Evolutionary conservation across 2,329 filamentous ascomycete genomes (phyloP), one percentile per base, ranked within the genome.

Genomic region (Xylaria hypoxylon): DNA sequence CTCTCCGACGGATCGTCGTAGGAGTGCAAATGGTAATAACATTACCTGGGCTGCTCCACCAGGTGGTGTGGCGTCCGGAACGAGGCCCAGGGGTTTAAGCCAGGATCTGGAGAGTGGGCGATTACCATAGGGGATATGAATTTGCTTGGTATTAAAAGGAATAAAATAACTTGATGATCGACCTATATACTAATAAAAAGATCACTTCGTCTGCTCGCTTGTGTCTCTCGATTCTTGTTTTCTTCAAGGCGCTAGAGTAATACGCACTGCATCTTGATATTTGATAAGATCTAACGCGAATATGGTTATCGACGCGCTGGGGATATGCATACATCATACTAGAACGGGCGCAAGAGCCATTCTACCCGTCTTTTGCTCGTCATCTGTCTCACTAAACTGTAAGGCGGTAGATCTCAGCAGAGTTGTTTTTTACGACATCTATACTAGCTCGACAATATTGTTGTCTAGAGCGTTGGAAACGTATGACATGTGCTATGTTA

Each of bases 21-120:
- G 62, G 38, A 68, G 67, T 38, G 52, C 19, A n/a, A 47, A 58
- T 53, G 78, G 79, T 42, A 78, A 80, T 42, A 75, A 68, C 6
- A 64, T 75, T 45, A 67, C 65, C 1, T 66, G 64, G 65, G 66
- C 59, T 44, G 44, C 65, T 6, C 24, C 62, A 33, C 59, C 59
- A 38, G 38, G 51, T 19, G 61, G 31, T 13, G 28, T 19, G 1
- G 19, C 44, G 2, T 13, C 58, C 4, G 56, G 63, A 5, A 13
- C 33, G 11, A 48, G 65, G 22, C 8, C 45, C 7, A 61, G 62
- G 47, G 42, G 51, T 13, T 13, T 55, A 1, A 60, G 53, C 15
- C 47, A 60, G 33, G 70, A 72, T 62, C 33, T 72, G 22, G 70
- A 72, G 52, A 68, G 62, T 17, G 70, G 70, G 5, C 22, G 48